These are phyloP conservation scores for Saussurea involucrata DNA, from an alignment of 129 eudicot species.

Conservation along the genomic window DNA sequence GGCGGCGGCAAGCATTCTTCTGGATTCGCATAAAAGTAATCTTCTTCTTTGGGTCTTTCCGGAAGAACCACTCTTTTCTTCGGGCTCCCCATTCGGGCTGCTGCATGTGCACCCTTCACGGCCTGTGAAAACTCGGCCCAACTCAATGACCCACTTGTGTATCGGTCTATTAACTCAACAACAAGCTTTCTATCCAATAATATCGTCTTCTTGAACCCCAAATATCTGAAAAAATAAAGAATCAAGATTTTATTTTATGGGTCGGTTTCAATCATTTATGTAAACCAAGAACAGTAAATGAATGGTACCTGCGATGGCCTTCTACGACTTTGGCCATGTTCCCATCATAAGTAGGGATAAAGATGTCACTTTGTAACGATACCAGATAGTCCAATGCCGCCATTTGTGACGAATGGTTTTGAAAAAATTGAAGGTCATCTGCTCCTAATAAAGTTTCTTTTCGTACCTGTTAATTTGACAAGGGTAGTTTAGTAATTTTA, in stretches of 20 bases:
- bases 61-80: constrained; percentile 60
- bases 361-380: constrained; percentile 88
- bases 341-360: constrained; percentile 90
- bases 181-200: constrained; percentile 59
- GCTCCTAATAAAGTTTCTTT: constrained; percentile 82
- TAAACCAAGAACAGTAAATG: neutral
- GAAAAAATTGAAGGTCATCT: constrained; percentile 64
- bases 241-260: neutral
- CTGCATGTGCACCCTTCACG: constrained; percentile 55
- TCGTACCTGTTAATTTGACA: constrained; percentile 83
- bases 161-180: constrained; percentile 74
- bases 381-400: constrained; percentile 95
- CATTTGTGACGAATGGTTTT: constrained; percentile 95
- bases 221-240: constrained; percentile 53
- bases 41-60: constrained; percentile 93
- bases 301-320: constrained; percentile 86
- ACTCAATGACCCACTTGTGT: constrained; percentile 47
- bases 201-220: constrained; percentile 86
- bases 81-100: constrained; percentile 71
- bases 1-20: constrained; percentile 69
- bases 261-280: neutral
- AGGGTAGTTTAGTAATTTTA: too few species aligned
- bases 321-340: constrained; percentile 98
- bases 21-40: constrained; percentile 85
- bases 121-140: constrained; percentile 86